phyloP scores from a whole-genome alignment of 73 alveolate genomes.

The Paramecium pentaurelia region DNA sequence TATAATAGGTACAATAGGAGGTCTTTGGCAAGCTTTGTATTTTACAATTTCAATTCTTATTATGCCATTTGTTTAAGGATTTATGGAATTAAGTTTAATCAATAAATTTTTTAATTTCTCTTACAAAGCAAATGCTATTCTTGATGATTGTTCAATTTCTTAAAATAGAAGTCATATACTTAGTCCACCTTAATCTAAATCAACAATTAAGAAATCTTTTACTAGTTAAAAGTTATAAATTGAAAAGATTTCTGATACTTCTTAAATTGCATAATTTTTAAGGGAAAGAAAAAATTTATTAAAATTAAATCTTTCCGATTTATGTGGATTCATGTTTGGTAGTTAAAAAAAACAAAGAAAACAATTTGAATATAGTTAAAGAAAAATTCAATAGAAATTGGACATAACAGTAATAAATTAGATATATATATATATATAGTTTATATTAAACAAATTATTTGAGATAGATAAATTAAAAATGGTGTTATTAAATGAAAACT shows the following conservation, averaged over 20 bases:
- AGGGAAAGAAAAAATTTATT: background rate
- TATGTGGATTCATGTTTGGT: background rate
- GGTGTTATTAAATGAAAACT: background rate
- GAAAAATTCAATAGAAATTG: background rate
- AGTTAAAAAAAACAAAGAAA: background rate
- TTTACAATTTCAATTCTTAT: background rate
- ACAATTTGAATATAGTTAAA: background rate
- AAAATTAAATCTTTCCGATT: background rate
- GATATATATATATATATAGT: background rate
- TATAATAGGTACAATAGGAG: background rate
- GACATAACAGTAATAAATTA: background rate
- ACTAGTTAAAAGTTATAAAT: background rate
- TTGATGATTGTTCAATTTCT: background rate
- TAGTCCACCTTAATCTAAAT: background rate
- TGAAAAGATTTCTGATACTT: background rate
- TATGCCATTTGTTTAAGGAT: background rate
- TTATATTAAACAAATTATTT: background rate
- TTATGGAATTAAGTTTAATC: background rate
- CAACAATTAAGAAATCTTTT: background rate
- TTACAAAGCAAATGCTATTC: background rate
- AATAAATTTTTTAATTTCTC: background rate
- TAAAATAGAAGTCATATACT: background rate
- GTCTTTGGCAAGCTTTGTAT: background rate
- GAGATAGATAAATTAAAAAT: background rate
- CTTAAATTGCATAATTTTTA: background rate